These are phyloP conservation scores for Striga asiatica DNA, from an alignment of 257 asterid genomes.

Conservation along the genomic window DNA sequence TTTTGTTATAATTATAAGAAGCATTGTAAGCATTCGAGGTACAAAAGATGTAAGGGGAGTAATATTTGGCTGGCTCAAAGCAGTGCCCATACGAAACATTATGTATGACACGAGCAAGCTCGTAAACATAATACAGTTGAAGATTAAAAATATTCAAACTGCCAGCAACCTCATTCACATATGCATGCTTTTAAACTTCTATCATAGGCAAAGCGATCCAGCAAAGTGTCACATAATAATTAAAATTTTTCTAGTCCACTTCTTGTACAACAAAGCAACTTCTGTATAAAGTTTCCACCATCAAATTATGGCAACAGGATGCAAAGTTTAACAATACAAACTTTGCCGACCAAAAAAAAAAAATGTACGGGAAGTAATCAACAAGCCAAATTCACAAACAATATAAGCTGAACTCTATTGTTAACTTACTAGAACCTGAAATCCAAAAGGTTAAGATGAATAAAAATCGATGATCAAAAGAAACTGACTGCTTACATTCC, in stretches of 20 bases:
- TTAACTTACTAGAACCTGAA: constrained; percentile 1
- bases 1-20: too few relatives aligned
- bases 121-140: too few relatives aligned
- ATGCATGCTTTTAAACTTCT: too few relatives aligned
- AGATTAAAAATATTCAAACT: too few relatives aligned
- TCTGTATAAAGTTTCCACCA: neutral
- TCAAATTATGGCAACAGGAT: neutral
- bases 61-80: too few relatives aligned
- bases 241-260: neutral
- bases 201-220: too few relatives aligned
- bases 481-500: constrained; percentile 62
- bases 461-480: neutral
- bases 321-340: neutral
- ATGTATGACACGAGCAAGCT: too few relatives aligned
- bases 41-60: too few relatives aligned
- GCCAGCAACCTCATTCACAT: too few relatives aligned
- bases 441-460: constrained; percentile 13
- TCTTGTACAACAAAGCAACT: neutral
- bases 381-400: neutral
- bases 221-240: too few relatives aligned
- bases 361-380: neutral
- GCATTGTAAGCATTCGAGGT: too few relatives aligned
- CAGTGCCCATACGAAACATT: too few relatives aligned
- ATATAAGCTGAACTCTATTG: neutral
- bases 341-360: neutral